Evolutionary conservation across 179 eudicot species (phyloP).

Genomic region (Sideroxylon spinosum): DNA sequence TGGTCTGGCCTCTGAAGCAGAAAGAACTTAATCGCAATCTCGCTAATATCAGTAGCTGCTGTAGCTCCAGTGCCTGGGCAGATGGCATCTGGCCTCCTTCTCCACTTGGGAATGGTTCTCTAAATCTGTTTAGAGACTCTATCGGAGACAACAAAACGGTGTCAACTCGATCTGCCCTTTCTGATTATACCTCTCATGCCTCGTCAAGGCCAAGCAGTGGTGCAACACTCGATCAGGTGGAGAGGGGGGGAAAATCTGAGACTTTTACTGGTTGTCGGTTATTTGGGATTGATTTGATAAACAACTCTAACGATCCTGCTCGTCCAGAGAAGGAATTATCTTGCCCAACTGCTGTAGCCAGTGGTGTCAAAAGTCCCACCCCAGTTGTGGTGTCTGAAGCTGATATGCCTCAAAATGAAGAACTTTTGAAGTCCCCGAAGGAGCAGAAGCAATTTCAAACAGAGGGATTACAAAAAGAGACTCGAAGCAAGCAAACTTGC

Average conservation of each 20-base stretch:
- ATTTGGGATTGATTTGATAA: conserved; percentile 73
- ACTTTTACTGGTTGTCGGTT: conserved; percentile 44
- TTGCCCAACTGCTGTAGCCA: conserved; percentile 10
- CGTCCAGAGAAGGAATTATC: conserved; percentile 27
- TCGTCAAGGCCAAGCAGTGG: conserved; percentile 27
- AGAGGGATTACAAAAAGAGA: conserved; percentile 26
- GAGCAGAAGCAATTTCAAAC: conserved; percentile 29
- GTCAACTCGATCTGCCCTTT: conserved; percentile 23
- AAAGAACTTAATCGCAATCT: conserved; percentile 12
- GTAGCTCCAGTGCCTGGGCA: conserved; percentile 27
- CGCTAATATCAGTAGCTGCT: conserved; percentile 14
- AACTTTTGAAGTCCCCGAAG: conserved; percentile 29
- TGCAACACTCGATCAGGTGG: conserved; percentile 25
- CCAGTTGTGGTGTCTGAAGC: conserved; percentile 28
- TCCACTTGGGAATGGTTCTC: conserved; percentile 27
- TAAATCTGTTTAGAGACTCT: conserved; percentile 31
- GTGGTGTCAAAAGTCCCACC: conserved; percentile 17
- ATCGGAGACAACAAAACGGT: conserved; percentile 24
- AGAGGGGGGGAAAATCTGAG: conserved; percentile 37
- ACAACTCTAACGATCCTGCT: conserved; percentile 11
- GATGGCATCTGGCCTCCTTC: conserved; percentile 37
- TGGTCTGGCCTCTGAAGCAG: conserved; percentile 25
- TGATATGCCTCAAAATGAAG: conserved; percentile 26
- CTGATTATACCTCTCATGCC: conserved; percentile 22
- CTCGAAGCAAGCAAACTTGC: conserved; percentile 37